phyloP scores from a whole-genome alignment of 306 rosid species.

The Fagus sylvatica region DNA sequence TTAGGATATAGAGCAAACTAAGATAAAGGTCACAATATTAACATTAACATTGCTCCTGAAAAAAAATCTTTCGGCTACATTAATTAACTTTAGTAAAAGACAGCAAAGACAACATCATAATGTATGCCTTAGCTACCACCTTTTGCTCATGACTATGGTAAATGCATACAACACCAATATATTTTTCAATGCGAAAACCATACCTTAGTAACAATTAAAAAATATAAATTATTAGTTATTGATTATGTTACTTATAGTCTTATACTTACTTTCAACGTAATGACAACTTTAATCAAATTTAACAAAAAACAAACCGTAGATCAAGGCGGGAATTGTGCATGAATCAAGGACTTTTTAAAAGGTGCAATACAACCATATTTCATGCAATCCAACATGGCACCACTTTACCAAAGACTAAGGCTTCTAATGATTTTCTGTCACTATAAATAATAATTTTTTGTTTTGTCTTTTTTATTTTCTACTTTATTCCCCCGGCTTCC shows the following conservation, averaged over 20 bases:
- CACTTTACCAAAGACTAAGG: constrained; percentile 1
- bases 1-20: constrained; percentile 18
- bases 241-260: background rate
- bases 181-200: background rate
- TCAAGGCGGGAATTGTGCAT: constrained; percentile 28
- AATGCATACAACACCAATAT: background rate
- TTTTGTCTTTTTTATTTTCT: background rate
- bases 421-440: constrained; percentile 10
- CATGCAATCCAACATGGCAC: background rate
- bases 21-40: background rate
- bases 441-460: background rate
- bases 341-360: constrained; percentile 19
- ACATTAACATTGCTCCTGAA: background rate
- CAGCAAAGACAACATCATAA: constrained; percentile 32
- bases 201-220: background rate
- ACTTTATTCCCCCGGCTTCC: no score
- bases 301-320: constrained; percentile 5
- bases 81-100: constrained; percentile 19
- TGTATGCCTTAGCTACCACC: constrained; percentile 26
- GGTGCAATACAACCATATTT: background rate
- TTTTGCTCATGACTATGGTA: constrained; percentile 3
- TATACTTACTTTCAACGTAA: constrained; percentile 17
- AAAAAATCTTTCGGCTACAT: constrained; percentile 26
- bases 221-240: no score
- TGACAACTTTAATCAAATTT: background rate